Conservation (phyloP, 2,329 filamentous ascomycete species). For the Fusarium sambucinum region DNA sequence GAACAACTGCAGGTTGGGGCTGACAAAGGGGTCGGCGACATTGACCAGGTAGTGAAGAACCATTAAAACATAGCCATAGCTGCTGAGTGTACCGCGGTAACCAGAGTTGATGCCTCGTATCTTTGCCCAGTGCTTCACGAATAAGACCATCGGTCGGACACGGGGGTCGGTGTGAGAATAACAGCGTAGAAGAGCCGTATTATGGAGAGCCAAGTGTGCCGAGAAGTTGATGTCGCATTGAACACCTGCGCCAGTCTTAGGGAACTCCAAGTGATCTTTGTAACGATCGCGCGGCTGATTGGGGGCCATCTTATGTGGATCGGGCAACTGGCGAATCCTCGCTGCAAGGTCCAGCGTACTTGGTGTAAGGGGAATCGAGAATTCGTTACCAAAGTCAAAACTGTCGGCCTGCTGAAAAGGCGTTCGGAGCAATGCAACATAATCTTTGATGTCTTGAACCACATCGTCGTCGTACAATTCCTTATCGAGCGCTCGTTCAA, state of each 20-base stretch:
- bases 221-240: constrained; percentile 95
- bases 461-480: constrained; percentile 58
- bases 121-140: constrained; percentile 93
- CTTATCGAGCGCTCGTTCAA: constrained; percentile 65
- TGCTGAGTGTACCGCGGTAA: constrained; percentile 87
- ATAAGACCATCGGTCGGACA: constrained; percentile 82
- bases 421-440: constrained; percentile 63
- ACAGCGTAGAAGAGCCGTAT: constrained; percentile 83
- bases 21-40: constrained; percentile 81
- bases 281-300: constrained; percentile 67
- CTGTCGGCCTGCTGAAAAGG: constrained; percentile 45
- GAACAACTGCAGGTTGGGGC: constrained; percentile 81
- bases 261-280: constrained; percentile 77
- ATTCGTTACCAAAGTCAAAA: constrained; percentile 29
- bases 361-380: constrained; percentile 55
- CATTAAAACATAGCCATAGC: constrained; percentile 94
- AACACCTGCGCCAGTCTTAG: constrained; percentile 80
- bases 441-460: constrained; percentile 57
- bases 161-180: constrained; percentile 84
- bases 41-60: constrained; percentile 91
- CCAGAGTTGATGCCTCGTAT: constrained; percentile 85
- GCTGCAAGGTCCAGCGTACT: constrained; percentile 53
- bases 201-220: constrained; percentile 84
- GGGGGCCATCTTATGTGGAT: constrained; percentile 63
- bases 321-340: constrained; percentile 60